phyloP scores from a whole-genome alignment of 2,329 filamentous ascomycete genomes.

The Botrytis elliptica region DNA sequence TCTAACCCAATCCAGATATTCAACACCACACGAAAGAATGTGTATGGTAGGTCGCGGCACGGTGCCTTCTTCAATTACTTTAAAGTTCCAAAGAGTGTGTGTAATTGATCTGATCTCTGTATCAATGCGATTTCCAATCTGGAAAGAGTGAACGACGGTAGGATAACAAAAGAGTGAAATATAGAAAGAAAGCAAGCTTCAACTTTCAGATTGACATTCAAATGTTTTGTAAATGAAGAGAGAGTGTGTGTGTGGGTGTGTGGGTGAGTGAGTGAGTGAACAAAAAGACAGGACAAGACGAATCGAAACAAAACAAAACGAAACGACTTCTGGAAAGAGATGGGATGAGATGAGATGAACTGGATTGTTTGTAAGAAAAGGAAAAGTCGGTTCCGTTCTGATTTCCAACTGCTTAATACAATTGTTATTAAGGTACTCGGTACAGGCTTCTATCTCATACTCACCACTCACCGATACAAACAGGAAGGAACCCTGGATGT shows the following conservation, averaged over 20 bases:
- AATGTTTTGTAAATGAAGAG: neutral
- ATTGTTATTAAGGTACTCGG: neutral
- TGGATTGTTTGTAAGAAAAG: constrained; percentile 8
- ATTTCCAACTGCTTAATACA: neutral
- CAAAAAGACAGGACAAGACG: neutral
- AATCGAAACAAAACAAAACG: neutral
- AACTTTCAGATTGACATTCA: neutral
- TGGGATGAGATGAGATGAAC: neutral
- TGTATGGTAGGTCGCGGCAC: neutral
- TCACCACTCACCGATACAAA: neutral
- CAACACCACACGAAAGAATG: neutral
- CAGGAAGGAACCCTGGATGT: constrained; percentile 12
- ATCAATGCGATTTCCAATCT: neutral
- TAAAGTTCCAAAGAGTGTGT: neutral
- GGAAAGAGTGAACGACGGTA: neutral
- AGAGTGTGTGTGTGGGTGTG: neutral
- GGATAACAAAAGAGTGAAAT: neutral
- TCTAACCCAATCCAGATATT: neutral
- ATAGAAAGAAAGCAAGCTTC: neutral
- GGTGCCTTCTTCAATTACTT: neutral
- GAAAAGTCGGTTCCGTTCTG: neutral
- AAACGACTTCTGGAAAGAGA: neutral
- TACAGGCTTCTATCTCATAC: neutral
- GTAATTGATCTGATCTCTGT: neutral
- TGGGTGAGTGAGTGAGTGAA: neutral